Percentiles rank a stretch among this genome's conserved stretches.
These are phyloP conservation scores for Tuber melanosporum DNA, from an alignment of 495 filamentous ascomycete species.

Conservation along the genomic window DNA sequence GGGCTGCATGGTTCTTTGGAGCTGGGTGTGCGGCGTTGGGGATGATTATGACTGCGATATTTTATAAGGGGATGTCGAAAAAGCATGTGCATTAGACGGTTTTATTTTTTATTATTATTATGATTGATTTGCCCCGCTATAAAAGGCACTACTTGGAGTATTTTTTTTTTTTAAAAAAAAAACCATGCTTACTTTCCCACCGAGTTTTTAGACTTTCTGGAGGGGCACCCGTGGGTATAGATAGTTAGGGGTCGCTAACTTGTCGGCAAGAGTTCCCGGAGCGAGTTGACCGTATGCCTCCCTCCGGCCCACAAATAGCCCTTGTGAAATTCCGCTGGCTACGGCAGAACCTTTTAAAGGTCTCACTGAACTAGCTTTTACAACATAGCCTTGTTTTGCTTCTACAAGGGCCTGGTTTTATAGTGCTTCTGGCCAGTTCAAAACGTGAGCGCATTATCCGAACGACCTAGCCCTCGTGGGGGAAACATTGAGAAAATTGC, in stretches of 20 bases:
- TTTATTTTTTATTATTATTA: not conserved
- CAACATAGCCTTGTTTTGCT: not conserved
- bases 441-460: not conserved
- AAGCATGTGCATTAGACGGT: constrained; percentile 16
- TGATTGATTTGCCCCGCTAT: not conserved
- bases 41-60: constrained; percentile 42
- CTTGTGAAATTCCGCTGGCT: not conserved
- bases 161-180: not conserved
- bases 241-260: not conserved
- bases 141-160: not conserved
- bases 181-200: not conserved
- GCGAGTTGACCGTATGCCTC: not conserved
- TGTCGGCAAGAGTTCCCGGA: not conserved
- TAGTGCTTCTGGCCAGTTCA: not conserved
- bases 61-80: constrained; percentile 36
- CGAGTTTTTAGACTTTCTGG: not conserved
- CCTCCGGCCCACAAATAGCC: not conserved
- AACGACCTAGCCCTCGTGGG: not conserved
- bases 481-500: not conserved
- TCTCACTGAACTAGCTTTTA: not conserved
- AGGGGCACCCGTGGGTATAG: not conserved
- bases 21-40: constrained; percentile 50
- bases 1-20: constrained; percentile 54
- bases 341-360: not conserved
- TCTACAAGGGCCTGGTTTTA: not conserved